These are phyloP conservation scores for Sporodiniella umbellata DNA, from an alignment of 371 early-diverging fungal species.

Conservation along the genomic window DNA sequence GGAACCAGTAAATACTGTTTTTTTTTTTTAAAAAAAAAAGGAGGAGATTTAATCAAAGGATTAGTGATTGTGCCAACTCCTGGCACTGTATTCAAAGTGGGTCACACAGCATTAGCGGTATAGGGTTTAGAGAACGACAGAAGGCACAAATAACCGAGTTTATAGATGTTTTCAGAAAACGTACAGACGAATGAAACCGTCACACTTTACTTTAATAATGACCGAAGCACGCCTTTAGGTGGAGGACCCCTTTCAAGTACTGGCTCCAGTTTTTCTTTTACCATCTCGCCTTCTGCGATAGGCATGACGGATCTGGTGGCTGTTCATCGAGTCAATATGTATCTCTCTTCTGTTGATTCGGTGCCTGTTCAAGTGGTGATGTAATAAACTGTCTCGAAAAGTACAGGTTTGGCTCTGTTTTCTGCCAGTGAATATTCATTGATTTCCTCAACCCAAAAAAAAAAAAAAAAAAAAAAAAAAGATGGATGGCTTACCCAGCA, in stretches of 20 bases:
- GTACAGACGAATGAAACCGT: conserved; percentile 3
- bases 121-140: too few relatives aligned
- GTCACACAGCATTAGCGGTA: too few relatives aligned
- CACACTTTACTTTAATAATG: conserved; percentile 7
- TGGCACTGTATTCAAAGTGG: too few relatives aligned
- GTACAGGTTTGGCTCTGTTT: too few relatives aligned
- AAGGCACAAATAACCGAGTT: too few relatives aligned
- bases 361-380: conserved; percentile 6
- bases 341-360: conserved; percentile 9
- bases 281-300: conserved; percentile 2
- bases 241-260: conserved; percentile 5
- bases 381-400: too few relatives aligned
- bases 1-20: too few relatives aligned
- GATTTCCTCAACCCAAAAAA: not conserved
- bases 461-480: not conserved
- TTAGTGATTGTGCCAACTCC: too few relatives aligned
- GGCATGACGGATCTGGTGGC: conserved; percentile 8
- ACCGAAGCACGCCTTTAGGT: conserved; percentile 4
- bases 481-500: not conserved
- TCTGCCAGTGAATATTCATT: not conserved
- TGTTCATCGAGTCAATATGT: conserved; percentile 6
- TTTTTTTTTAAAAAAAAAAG: too few relatives aligned
- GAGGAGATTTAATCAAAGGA: too few relatives aligned
- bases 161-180: too few relatives aligned
- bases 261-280: conserved; percentile 1